Evolutionary conservation across 805 yeast genomes (phyloP).

Genomic region (Wickerhamomyces ciferrii): DNA sequence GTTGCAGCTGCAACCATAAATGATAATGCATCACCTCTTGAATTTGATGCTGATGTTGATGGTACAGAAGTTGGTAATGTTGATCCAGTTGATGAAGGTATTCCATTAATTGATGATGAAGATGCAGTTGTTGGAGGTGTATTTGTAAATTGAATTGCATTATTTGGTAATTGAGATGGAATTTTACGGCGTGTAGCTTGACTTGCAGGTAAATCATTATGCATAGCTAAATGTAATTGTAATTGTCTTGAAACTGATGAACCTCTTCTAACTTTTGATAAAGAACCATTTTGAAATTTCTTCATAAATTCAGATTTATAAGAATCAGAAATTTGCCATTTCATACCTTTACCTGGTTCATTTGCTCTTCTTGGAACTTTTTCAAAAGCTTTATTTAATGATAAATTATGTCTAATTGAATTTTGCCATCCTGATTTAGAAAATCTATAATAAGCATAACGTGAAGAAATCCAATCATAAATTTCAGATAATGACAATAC

Average conservation of each 20-base stretch:
- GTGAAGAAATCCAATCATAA: constrained; percentile 82
- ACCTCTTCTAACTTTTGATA: constrained; percentile 73
- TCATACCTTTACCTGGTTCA: constrained; percentile 99
- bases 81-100: constrained; percentile 12
- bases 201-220: constrained; percentile 33
- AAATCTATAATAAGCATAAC: constrained; percentile 87
- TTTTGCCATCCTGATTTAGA: constrained; percentile 98
- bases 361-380: constrained; percentile 93
- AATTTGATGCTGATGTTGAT: not conserved
- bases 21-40: constrained; percentile 8
- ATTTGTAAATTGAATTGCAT: constrained; percentile 19
- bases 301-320: constrained; percentile 80
- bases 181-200: constrained; percentile 26
- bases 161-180: constrained; percentile 26
- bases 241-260: constrained; percentile 76
- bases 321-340: constrained; percentile 91
- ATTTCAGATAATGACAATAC: constrained; percentile 87
- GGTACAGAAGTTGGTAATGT: constrained; percentile 2
- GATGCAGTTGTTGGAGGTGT: constrained; percentile 24
- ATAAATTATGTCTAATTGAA: constrained; percentile 91
- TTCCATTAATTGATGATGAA: constrained; percentile 16
- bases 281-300: constrained; percentile 72
- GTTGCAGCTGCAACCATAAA: constrained; percentile 13
- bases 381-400: constrained; percentile 94
- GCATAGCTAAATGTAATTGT: constrained; percentile 59